Base-by-base conservation (phyloP, 805 yeast genomes). In the Diddensiella caesifluorescens region DNA sequence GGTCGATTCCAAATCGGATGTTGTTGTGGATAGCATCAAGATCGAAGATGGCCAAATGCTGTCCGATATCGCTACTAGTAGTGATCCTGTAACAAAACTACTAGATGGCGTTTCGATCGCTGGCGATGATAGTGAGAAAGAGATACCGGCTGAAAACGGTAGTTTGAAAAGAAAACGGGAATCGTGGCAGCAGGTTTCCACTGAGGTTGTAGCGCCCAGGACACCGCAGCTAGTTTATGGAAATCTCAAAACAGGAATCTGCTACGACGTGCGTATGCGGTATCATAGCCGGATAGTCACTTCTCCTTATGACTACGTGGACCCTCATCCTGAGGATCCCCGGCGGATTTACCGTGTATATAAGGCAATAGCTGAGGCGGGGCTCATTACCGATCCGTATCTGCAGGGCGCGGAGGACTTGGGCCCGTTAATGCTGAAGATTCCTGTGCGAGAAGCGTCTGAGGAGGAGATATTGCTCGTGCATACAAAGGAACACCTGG, bases 241-340 rank as follows among this genome's bases (percentile, higher is more conserved):
- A 19, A 85, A 84, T 2, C 65, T 83, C 55, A 90, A 88, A 60
- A 90, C 98, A 0, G 99, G 98, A 0, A 67, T 92, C 5, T 90
- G 95, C 45, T 92, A 92, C 63, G 99, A 92, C 61, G 97, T 88
- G 16, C 73, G 97, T 49, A 92, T 92, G 97, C 73, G 98, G 48
- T 92, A 90, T 62, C 99, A 92, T 61, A 95, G 97, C 29, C 86
- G 88, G 59, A 81, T 92, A 40, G 89, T 84, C 65, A 86, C 95
- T 2, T 83, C 92, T 1, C 86, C 90, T 52, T 84, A 77, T 54
- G 96, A 90, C 61, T 90, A 90, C 63, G 86, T 90, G 39, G 98
- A 92, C 59, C 98, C 97, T 2, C 99, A 92, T 60, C 99, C 99
- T 3, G 99, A 92, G 61, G 98, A 92, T 59, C 99, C 99, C 7